Evolutionary conservation across 75 land plant species (phyloP).

Genomic region (Pinus albicaulis): DNA sequence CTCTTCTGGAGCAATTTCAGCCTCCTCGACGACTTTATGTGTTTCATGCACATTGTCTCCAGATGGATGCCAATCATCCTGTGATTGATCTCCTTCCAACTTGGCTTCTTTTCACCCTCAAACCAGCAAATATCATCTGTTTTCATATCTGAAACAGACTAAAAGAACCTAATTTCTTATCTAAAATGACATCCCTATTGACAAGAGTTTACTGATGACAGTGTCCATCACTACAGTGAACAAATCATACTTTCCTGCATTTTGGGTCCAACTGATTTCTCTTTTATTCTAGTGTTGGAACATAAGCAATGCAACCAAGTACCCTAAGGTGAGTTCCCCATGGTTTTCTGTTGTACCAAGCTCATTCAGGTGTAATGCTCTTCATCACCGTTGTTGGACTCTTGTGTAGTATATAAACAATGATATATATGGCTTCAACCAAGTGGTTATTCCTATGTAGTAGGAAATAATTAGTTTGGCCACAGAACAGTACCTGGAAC

Average conservation of each 20-base stretch:
- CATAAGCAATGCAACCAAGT: neutral
- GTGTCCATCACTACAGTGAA: neutral
- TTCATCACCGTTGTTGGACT: neutral
- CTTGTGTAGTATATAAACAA: neutral
- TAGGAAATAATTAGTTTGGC: too few relatives aligned
- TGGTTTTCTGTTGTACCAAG: neutral
- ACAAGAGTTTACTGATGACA: neutral
- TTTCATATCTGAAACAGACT: neutral
- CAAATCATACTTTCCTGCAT: neutral
- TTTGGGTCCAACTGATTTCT: neutral
- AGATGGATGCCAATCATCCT: neutral
- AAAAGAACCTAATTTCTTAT: neutral
- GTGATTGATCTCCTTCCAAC: neutral
- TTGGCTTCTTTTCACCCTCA: neutral
- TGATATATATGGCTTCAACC: neutral
- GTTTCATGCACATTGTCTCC: neutral
- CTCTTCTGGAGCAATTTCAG: neutral
- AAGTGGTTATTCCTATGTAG: neutral
- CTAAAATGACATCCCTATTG: neutral
- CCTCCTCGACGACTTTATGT: neutral
- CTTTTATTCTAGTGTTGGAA: neutral
- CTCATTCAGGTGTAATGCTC: neutral
- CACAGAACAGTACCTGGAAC: too few relatives aligned
- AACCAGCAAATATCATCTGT: neutral
- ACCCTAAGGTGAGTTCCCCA: neutral